phyloP scores from a whole-genome alignment of 2,329 filamentous ascomycete genomes.

The Aspergillus aculeatus region DNA sequence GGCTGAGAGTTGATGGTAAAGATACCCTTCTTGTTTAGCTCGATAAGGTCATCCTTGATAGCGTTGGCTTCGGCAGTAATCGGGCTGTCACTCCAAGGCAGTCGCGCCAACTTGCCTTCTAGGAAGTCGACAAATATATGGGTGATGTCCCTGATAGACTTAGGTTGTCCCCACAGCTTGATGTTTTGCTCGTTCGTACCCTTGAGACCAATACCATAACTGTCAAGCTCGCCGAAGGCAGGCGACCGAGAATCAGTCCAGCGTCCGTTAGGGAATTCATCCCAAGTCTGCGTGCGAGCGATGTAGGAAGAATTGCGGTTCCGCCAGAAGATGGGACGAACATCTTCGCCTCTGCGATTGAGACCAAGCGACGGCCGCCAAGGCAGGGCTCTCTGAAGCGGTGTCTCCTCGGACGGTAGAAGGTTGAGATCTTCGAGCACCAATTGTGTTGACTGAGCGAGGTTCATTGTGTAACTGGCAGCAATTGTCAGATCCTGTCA shows the following conservation, averaged over 20 bases:
- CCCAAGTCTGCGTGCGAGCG: conserved; percentile 94
- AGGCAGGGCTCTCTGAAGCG: conserved; percentile 83
- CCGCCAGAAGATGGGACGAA: conserved; percentile 97
- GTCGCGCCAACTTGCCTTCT: conserved; percentile 71
- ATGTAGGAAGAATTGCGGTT: conserved; percentile 96
- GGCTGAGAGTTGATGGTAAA: conserved; percentile 98
- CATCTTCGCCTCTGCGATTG: conserved; percentile 86
- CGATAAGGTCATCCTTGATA: conserved; percentile 74
- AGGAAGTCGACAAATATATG: conserved; percentile 84
- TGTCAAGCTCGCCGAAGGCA: conserved; percentile 91
- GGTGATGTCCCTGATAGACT: conserved; percentile 74
- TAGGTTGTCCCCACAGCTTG: conserved; percentile 88
- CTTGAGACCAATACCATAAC: conserved; percentile 89
- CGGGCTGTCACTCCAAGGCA: conserved; percentile 92
- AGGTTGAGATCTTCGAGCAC: conserved; percentile 86
- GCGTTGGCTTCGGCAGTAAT: conserved; percentile 78
- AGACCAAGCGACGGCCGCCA: conserved; percentile 94
- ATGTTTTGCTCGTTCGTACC: conserved; percentile 95
- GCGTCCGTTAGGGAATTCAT: conserved; percentile 96
- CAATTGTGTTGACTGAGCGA: conserved; percentile 90
- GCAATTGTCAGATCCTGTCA: background rate
- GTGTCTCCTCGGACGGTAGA: conserved; percentile 72
- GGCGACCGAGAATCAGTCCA: conserved; percentile 97
- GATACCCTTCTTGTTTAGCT: conserved; percentile 80
- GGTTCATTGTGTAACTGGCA: conserved; percentile 88